Percentiles rank a stretch among this genome's conserved stretches.
Conservation (phyloP, 305 asterid species). For the Solanum aculeatissimum region DNA sequence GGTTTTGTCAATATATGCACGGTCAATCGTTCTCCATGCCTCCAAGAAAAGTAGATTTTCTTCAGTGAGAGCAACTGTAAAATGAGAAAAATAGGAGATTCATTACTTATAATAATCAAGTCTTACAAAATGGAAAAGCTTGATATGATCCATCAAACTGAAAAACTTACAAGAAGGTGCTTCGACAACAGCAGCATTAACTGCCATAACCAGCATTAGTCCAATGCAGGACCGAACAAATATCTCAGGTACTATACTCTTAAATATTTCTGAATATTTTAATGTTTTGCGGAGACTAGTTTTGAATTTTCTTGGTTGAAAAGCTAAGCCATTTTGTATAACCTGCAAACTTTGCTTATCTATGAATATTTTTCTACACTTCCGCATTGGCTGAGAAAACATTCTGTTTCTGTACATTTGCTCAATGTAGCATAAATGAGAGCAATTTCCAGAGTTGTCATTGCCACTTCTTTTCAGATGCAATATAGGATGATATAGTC, state of each 20-base stretch:
- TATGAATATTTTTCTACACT: slow-evolving; percentile 20
- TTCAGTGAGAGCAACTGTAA: slow-evolving; percentile 79
- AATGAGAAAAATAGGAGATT: not conserved
- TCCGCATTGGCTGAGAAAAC: slow-evolving; percentile 19
- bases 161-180: slow-evolving; percentile 56
- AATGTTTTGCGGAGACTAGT: slow-evolving; percentile 19
- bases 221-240: slow-evolving; percentile 41
- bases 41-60: slow-evolving; percentile 92
- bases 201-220: slow-evolving; percentile 57
- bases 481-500: slow-evolving; percentile 17
- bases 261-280: slow-evolving; percentile 18
- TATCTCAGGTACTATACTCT: slow-evolving; percentile 15
- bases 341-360: slow-evolving; percentile 16
- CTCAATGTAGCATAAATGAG: slow-evolving; percentile 7
- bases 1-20: slow-evolving; percentile 86
- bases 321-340: slow-evolving; percentile 15
- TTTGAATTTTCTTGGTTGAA: slow-evolving; percentile 18
- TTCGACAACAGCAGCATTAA: slow-evolving; percentile 40
- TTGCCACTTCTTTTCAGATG: slow-evolving; percentile 15
- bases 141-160: not conserved
- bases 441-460: slow-evolving; percentile 3
- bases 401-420: slow-evolving; percentile 11
- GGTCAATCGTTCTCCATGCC: slow-evolving; percentile 97
- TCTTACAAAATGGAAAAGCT: not conserved
- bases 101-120: not conserved